Conservation (phyloP, 225 moss, liverwort and hornwort genomes). For the Pleurozium schreberi region DNA sequence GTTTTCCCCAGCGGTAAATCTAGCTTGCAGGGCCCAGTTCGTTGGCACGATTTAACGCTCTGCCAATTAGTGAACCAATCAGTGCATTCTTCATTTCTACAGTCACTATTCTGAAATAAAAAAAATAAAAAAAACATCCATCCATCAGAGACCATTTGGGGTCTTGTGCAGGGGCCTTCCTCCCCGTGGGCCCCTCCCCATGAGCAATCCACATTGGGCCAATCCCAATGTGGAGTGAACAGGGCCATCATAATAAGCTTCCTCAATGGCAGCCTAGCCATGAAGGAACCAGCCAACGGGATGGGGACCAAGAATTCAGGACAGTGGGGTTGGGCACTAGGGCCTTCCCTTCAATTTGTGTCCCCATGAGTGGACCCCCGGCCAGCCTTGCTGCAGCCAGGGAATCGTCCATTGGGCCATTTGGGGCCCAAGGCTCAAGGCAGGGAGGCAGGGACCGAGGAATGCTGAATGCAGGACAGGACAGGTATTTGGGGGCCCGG, state of each 20-base stretch:
- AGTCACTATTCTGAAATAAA: neutral
- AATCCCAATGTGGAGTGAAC: neutral
- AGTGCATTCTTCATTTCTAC: neutral
- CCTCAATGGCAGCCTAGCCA: neutral
- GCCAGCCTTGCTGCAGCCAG: neutral
- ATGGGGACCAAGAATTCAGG: neutral
- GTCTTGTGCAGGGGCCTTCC: too few relatives aligned
- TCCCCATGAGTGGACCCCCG: neutral
- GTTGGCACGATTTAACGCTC: too few relatives aligned
- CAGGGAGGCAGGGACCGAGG: neutral
- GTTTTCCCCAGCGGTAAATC: too few relatives aligned
- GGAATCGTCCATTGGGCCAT: neutral
- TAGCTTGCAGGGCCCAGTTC: too few relatives aligned
- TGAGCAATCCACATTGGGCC: neutral
- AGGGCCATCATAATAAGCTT: too few relatives aligned
- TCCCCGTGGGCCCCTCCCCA: too few relatives aligned
- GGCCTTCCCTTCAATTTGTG: neutral
- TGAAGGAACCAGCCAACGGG: neutral
- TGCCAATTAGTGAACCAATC: fast-evolving
- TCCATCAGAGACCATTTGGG: too few relatives aligned
- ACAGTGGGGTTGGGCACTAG: too few relatives aligned
- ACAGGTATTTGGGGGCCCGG: neutral
- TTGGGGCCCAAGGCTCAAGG: neutral
- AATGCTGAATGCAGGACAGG: neutral
- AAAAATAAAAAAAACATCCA: too few relatives aligned